phyloP scores from a whole-genome alignment of 2,329 filamentous ascomycete species.

The Arthroderma uncinatum region DNA sequence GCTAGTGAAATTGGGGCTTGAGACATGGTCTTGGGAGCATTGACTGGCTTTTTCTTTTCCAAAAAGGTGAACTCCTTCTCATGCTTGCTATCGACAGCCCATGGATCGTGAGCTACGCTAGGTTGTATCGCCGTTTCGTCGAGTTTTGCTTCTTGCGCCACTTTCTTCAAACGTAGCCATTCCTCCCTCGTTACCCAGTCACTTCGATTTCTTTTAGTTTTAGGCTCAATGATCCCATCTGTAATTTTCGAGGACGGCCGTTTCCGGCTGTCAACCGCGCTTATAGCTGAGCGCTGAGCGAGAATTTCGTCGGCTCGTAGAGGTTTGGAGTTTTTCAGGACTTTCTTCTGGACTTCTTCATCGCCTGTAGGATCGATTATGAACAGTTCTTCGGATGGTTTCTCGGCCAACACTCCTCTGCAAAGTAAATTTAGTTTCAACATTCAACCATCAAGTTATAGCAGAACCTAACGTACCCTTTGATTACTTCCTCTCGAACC shows the following conservation, averaged over 20 bases:
- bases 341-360: slow-evolving; percentile 51
- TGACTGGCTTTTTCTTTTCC: slow-evolving; percentile 52
- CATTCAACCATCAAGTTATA: slow-evolving; percentile 6
- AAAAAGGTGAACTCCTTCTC: slow-evolving; percentile 51
- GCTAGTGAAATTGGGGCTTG: slow-evolving; percentile 68
- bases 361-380: slow-evolving; percentile 67
- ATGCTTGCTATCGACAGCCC: slow-evolving; percentile 44
- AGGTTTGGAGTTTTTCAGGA: slow-evolving; percentile 59
- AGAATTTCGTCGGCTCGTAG: slow-evolving; percentile 91
- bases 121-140: slow-evolving; percentile 47
- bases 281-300: slow-evolving; percentile 67
- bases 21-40: slow-evolving; percentile 63
- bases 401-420: slow-evolving; percentile 78
- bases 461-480: slow-evolving; percentile 50
- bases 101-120: slow-evolving; percentile 56
- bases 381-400: slow-evolving; percentile 73
- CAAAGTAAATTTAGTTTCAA: slow-evolving; percentile 10
- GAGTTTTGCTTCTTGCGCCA: slow-evolving; percentile 55
- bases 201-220: slow-evolving; percentile 61
- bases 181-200: slow-evolving; percentile 80
- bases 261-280: slow-evolving; percentile 68
- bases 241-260: slow-evolving; percentile 54
- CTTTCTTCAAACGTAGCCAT: slow-evolving; percentile 61
- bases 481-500: slow-evolving; percentile 79
- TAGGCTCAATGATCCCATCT: slow-evolving; percentile 57